Base-by-base conservation (phyloP, 257 asterid genomes). In the Handroanthus guayacan region DNA sequence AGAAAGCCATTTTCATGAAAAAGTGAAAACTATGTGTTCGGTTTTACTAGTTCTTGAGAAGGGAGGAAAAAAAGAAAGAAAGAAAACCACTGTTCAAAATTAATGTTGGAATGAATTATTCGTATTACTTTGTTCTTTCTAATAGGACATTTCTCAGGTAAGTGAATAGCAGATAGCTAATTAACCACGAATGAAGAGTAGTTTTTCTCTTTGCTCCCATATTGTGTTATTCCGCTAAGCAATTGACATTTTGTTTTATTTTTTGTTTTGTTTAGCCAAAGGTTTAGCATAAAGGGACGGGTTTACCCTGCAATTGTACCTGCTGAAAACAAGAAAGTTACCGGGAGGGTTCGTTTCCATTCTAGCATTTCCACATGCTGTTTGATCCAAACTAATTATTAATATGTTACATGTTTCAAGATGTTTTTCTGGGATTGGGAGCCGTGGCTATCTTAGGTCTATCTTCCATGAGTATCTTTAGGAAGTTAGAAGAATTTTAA, bases 251-350 rank as follows among this genome's bases (percentile, higher is more conserved):
- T 51, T 11, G 3, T 83, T 68, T 7, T 63, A 17, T 75, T 0
- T 51, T 65, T 25, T 67, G 60, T 81, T 50, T 72, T 85, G 75
- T 82, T 25, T 25, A 92, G 97, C 85, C 96, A 86, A 56, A 86
- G 98, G 84, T 90, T 85, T 78, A 89, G 97, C 84, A 86, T 92
- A 92, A 86, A 84, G 84, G 96, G 82, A 10, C 84, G 93, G 17
- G 96, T 93, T 71, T 93, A 93, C 82, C 98, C 97, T 54, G 98
- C 98, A 47, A 93, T 93, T 57, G 45, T 88, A 54, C 97, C 96
- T 0, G 83, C 81, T 47, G 82, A 92, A 82, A 75, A 84, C 54
- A 85, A 82, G 66, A 65, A 87, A 87, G 97, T 91, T 69, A 14
- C 34, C 17, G 98, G 98, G 68, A 86, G 74, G 98, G 96, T 93